phyloP scores from a whole-genome alignment of 1,139 yeast genomes.

The Debaryomyces coudertii region DNA sequence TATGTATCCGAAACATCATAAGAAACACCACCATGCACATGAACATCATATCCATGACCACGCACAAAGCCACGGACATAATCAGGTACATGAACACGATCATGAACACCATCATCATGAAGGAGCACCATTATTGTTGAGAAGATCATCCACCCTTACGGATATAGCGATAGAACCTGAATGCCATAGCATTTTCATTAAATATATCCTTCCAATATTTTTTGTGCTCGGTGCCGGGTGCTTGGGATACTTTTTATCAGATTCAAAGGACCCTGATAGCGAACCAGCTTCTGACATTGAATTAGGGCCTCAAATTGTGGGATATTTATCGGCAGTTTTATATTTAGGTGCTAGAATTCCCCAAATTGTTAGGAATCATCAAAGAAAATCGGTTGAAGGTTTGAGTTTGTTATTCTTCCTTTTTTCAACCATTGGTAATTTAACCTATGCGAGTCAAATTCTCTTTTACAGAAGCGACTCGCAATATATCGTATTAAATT shows the following conservation, averaged over 20 bases:
- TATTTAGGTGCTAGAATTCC: slow-evolving; percentile 81
- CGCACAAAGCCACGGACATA: neutral
- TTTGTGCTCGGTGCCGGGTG: slow-evolving; percentile 72
- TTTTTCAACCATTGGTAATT: slow-evolving; percentile 73
- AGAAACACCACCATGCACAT: slow-evolving; percentile 12
- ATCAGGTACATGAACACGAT: neutral
- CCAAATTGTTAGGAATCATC: slow-evolving; percentile 72
- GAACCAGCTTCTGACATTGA: slow-evolving; percentile 27
- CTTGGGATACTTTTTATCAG: slow-evolving; percentile 60
- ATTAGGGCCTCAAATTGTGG: slow-evolving; percentile 70
- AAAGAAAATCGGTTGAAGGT: slow-evolving; percentile 72
- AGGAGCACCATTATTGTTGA: slow-evolving; percentile 23
- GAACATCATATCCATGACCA: slow-evolving; percentile 10
- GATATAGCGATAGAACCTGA: slow-evolving; percentile 49
- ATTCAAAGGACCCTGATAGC: slow-evolving; percentile 22
- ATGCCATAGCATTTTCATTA: slow-evolving; percentile 49
- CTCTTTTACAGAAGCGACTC: slow-evolving; percentile 64
- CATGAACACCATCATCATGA: slow-evolving; percentile 9
- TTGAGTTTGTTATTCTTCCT: slow-evolving; percentile 73
- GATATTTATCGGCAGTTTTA: slow-evolving; percentile 69
- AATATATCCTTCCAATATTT: slow-evolving; percentile 59
- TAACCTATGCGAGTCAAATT: slow-evolving; percentile 78
- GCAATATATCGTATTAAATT: slow-evolving; percentile 61
- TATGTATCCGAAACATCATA: slow-evolving; percentile 43
- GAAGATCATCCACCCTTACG: slow-evolving; percentile 49